Percentiles rank a stretch among this genome's conserved stretches.
These are phyloP conservation scores for Coemansia sp. DNA, from an alignment of 192 early-diverging fungal species.

Conservation along the genomic window DNA sequence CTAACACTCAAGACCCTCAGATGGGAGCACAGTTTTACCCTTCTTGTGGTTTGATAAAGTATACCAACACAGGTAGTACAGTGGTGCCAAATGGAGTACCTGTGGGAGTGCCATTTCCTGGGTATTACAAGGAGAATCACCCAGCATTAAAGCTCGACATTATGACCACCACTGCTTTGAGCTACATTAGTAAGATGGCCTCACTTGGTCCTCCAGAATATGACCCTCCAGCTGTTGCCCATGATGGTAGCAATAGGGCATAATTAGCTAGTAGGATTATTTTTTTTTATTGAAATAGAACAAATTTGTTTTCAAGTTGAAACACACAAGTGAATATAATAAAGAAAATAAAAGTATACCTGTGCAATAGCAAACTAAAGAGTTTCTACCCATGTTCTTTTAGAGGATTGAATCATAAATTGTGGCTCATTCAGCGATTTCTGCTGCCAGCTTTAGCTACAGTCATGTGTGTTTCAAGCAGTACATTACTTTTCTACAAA, in stretches of 20 bases:
- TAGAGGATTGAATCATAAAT: too few relatives aligned
- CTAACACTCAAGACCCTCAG: neutral
- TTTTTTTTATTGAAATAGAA: too few relatives aligned
- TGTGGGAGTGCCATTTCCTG: constrained; percentile 8
- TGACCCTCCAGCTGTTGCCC: neutral
- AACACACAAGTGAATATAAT: too few relatives aligned
- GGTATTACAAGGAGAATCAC: constrained; percentile 3
- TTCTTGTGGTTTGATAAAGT: constrained; percentile 6
- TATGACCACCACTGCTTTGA: neutral
- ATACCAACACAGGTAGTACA: neutral
- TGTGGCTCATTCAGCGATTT: too few relatives aligned
- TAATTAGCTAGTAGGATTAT: neutral
- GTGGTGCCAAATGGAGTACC: neutral
- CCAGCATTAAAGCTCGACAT: neutral
- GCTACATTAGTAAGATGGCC: neutral
- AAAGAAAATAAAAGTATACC: too few relatives aligned
- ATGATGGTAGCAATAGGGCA: neutral
- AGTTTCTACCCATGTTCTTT: too few relatives aligned
- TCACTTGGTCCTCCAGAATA: constrained; percentile 2
- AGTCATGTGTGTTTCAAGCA: too few relatives aligned
- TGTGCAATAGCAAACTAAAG: too few relatives aligned
- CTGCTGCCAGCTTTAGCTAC: too few relatives aligned
- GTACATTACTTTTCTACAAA: too few relatives aligned
- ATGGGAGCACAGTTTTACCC: constrained; percentile 6
- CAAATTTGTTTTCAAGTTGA: too few relatives aligned